Percentiles rank a stretch among this genome's conserved stretches.
Conservation (phyloP, 768 basidiomycete genomes). For the Boletus subparvulus region DNA sequence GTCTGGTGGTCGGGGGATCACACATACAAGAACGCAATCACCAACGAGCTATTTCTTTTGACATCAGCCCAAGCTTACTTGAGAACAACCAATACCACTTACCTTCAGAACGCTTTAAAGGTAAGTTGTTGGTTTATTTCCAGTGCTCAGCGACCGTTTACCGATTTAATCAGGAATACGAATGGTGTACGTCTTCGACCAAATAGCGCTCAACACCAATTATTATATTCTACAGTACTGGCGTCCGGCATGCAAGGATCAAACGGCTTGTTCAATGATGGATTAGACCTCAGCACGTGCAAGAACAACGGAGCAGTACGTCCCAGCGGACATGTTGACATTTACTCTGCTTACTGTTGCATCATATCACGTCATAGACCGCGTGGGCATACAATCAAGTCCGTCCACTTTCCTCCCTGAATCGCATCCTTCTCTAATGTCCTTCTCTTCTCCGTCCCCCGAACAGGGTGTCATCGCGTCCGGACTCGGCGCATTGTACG, state of each 20-base stretch:
- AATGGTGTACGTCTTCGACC: constrained; percentile 27
- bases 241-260: constrained; percentile 30
- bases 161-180: constrained; percentile 18
- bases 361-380: constrained; percentile 34
- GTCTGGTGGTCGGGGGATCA: constrained; percentile 59
- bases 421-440: background rate
- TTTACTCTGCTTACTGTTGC: background rate
- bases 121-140: constrained; percentile 20
- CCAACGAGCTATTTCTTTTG: constrained; percentile 56
- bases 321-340: background rate
- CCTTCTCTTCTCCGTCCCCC: background rate
- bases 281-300: constrained; percentile 23
- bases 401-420: background rate
- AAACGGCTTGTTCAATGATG: constrained; percentile 33
- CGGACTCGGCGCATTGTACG: constrained; percentile 47
- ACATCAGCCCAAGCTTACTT: constrained; percentile 50
- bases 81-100: constrained; percentile 35
- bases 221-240: constrained; percentile 16
- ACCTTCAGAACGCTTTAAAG: constrained; percentile 49
- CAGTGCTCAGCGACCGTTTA: background rate
- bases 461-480: constrained; percentile 54
- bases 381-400: constrained; percentile 64
- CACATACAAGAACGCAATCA: constrained; percentile 60
- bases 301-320: constrained; percentile 29
- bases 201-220: background rate